Base-by-base conservation (phyloP, 2,329 filamentous ascomycete species). In the Talaromyces sp. region DNA sequence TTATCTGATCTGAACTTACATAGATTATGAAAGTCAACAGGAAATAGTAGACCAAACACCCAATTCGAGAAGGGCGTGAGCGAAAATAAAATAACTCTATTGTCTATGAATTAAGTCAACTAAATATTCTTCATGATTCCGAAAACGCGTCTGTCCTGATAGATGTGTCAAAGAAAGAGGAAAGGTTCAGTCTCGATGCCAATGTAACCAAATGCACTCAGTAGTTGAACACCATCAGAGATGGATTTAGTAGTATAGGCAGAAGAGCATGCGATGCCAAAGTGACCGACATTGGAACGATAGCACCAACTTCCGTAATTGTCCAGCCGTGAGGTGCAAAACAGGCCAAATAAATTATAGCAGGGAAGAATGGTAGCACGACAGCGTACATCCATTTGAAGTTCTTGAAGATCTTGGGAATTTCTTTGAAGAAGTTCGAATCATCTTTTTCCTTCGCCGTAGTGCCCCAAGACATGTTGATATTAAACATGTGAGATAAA, bases 401-500 rank as follows among this genome's bases (percentile, higher is more conserved):
- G 76, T 87, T 88, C 78, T 88, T 89, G 60, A 94, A 75, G 47
- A 96, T 90, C 74, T 90, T 90, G 39, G 90, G 89, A 19, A 93
- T 86, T 74, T 95, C 92, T 66, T 91, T 90, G 79, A 93, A 94
- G 79, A 96, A 96, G 77, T 92, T 90, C 31, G 90, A 89, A 72
- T 90, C 88, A 71, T 92, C 67, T 22, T 65, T 65, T 16, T 96
- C 92, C 79, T 96, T 96, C 47, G 88, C 85, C 0, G 92, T 96
- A 1, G 91, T 88, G 60, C 91, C 91, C 92, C 92, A 95, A 3
- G 86, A 87, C 89, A 95, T 94, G 78, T 95, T 85, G 73, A 94
- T 87, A 79, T 91, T 87, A 75, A 95, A 91, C 86, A 95, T 91
- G 81, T 96, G 92, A 4, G 88, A 84, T 54, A 95, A 78, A 39